Evolutionary conservation across 495 filamentous ascomycete genomes (phyloP), one percentile per base, ranked within the genome.

Genomic region (Bathelium albidoporum): DNA sequence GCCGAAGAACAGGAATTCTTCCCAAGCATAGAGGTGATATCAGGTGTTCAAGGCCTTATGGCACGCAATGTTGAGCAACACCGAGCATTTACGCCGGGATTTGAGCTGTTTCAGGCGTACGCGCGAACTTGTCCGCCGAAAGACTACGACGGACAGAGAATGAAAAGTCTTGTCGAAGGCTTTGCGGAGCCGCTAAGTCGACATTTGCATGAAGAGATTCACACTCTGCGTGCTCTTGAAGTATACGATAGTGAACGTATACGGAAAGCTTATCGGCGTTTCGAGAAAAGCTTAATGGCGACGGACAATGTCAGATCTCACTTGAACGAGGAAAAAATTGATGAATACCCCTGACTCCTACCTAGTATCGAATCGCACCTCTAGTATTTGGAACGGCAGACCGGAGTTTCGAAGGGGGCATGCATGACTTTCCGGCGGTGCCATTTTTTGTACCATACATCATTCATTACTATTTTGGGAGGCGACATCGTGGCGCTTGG

Each of bases 181-280:
- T 81, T 82, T 64, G 76, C 73, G 9, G 44, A 62, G 2, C 43
- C 64, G 9, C 62, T 82, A 32, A 64, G 59, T 41, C 53, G 66
- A 49, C 79, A 82, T 66, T 68, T 82, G 11, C 55, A 62, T 12
- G 78, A 80, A 26, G 79, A 81, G 91, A 34, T 90, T 58, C 65
- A 67, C 18, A 67, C 67, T 18, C 62, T 69, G 18, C 65, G 66
- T 43, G 69, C 43, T 44, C 65, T 73, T 41, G 69, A 71, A 39
- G 59, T 55, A 52, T 72, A 72, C 59, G 68, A 70, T 34, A 72
- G 70, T 59, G 62, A 29, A 61, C 52, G 61, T 32, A 44, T 72
- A 36, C 62, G 66, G 64, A 29, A 69, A 62, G 69, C 66, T 1
- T 70, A 69, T 59, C 29, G 65, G 59, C 41, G 53, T 32, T 53